phyloP scores from a whole-genome alignment of 345 rosid genomes.

The Salix viminalis region DNA sequence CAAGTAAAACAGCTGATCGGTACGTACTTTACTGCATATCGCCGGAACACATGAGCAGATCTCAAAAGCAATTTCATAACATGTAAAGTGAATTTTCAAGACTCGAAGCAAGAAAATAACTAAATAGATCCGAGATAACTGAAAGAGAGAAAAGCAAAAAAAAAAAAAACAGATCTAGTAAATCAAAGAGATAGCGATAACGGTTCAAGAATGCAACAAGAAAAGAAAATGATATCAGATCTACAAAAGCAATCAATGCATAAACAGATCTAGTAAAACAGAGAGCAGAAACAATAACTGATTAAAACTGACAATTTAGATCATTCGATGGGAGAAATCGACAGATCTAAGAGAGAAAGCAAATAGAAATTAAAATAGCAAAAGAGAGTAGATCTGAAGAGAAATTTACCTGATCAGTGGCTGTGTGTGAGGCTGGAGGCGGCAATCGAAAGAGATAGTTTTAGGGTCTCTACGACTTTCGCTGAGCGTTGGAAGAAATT shows the following conservation, averaged over 20 bases:
- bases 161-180: not conserved
- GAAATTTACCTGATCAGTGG: not conserved
- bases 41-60: no score
- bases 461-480: slow-evolving; percentile 8
- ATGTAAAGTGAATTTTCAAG: no score
- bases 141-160: not conserved
- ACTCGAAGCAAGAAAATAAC: not conserved
- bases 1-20: no score
- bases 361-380: not conserved
- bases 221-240: not conserved
- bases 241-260: not conserved
- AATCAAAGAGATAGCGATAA: not conserved
- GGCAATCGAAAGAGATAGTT: not conserved
- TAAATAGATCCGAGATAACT: not conserved
- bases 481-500: slow-evolving; percentile 5
- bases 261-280: not conserved
- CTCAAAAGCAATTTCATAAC: no score
- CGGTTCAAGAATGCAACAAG: not conserved
- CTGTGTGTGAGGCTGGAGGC: not conserved
- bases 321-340: not conserved
- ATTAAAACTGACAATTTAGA: not conserved
- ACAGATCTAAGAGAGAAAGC: not conserved
- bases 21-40: no score
- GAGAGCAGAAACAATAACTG: not conserved
- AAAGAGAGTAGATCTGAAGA: not conserved